Evolutionary conservation across 176 grass and related monocot species (phyloP), one percentile per base, ranked within the genome.

Genomic region (Sorghum bicolor): DNA sequence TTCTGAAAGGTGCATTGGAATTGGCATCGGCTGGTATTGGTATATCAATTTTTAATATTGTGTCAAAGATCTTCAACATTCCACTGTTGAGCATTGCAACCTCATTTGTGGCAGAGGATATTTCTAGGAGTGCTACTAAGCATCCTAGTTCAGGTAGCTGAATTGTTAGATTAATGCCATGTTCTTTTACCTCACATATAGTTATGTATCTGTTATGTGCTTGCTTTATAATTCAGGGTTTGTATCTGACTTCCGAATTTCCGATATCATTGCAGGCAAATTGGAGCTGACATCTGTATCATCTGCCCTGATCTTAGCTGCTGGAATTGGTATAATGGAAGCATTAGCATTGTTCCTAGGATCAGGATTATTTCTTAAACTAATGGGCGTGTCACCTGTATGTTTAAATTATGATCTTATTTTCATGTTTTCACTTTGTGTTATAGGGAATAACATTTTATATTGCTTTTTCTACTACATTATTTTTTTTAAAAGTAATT

Each of bases 41-140:
- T 48, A 90, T 98, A 47, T 91, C 96, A 2, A 91, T 98, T 84
- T 98, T 95, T 37, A 98, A 98, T 77, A 92, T 95, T 36, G 64
- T 91, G 19, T 98, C 96, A 24, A 98, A 91, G 88, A 88, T 98
- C 87, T 93, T 91, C 70, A 98, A 95, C 32, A 95, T 93, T 74
- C 96, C 96, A 26, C 68, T 98, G 66, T 82, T 98, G 25, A 98
- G 96, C 70, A 88, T 95, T 39, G 89, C 96, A 61, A 98, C 96
- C 60, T 98, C 96, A 52, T 98, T 92, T 87, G 93, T 98, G 43
- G 96, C 96, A 0, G 93, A 98, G 77, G 96, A 95, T 64, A 87
- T 90, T 67, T 82, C 88, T 25, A 90, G 73, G 67, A 86, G 45
- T 74, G 79, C 67, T 78, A 57, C 12, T 38, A 86, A 72, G 43